Evolutionary conservation across 2,329 filamentous ascomycete genomes (phyloP), one percentile per base, ranked within the genome.

Genomic region (Penicillium sp.): DNA sequence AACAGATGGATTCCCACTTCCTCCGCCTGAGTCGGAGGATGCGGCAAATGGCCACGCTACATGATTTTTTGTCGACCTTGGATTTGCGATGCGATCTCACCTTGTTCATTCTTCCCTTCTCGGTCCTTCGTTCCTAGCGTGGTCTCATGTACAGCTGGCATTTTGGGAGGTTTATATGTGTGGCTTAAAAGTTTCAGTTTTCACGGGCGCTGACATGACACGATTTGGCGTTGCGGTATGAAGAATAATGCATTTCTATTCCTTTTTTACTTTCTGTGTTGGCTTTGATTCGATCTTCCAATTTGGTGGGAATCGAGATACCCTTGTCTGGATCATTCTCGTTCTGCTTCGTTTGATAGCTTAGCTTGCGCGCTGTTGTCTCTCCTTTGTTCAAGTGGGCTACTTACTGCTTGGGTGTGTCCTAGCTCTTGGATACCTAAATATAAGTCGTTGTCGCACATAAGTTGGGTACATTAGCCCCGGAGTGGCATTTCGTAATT

Each of bases 1-100:
- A n/a, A 72, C 73, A n/a, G 76, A 77, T 58, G 72, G 71, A 5
- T 78, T 78, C 45, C 75, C 75, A 22, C 63, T 78, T 29, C 73
- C 74, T 10, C 67, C 72, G 21, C 61, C 67, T 6, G 72, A 76
- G 14, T 58, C 60, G 7, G 63, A 67, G 3, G 68, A 68, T 5
- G 68, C 62, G 22, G 59, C 56, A 54, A 49, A 47, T 27, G 45
- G 39, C 55, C 49, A 39, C 19, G 52, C 52, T 48, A 33, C 56
- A 22, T 52, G 42, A 54, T 49, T 55, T 54, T 22, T 43, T 27
- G 13, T 26, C n/a, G 21, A 31, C 21, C 35, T 49, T 42, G 44
- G 26, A 27, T 26, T 42, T 24, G 22, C n/a, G 29, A 39, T 37
- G 22, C 27, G 16, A 21, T 47, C 45, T 47, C 45, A n/a, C 27